phyloP scores from a whole-genome alignment of 2,329 filamentous ascomycete genomes.

The Alternaria arborescens region DNA sequence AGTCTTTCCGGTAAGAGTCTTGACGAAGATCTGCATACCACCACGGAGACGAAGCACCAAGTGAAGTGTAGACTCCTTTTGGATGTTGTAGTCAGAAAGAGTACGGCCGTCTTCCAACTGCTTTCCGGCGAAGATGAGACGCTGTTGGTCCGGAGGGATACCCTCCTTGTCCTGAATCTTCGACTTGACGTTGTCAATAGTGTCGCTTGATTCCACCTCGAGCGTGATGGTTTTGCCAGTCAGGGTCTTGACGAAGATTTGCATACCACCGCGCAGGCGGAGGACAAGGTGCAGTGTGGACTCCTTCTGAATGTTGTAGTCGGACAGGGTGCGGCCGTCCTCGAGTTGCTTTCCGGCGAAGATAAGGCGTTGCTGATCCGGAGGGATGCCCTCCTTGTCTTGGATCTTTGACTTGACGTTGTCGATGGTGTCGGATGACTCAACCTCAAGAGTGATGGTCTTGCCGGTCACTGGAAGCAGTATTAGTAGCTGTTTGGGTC shows the following conservation, averaged over 20 bases:
- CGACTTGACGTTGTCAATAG: slow-evolving; percentile 94
- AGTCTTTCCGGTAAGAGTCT: slow-evolving; percentile 79
- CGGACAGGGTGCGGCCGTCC: slow-evolving; percentile 64
- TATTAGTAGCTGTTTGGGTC: slow-evolving; percentile 27
- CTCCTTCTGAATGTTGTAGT: slow-evolving; percentile 67
- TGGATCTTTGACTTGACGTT: slow-evolving; percentile 59
- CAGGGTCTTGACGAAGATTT: slow-evolving; percentile 71
- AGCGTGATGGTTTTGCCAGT: slow-evolving; percentile 72
- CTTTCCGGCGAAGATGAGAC: slow-evolving; percentile 94
- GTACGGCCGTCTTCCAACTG: slow-evolving; percentile 95
- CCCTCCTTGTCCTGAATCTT: slow-evolving; percentile 99
- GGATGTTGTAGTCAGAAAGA: slow-evolving; percentile 91
- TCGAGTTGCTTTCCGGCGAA: slow-evolving; percentile 68
- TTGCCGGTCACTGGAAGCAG: slow-evolving; percentile 63
- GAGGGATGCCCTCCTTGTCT: slow-evolving; percentile 67
- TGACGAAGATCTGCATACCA: slow-evolving; percentile 71
- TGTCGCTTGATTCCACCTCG: slow-evolving; percentile 77
- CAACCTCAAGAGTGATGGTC: slow-evolving; percentile 59
- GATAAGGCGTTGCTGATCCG: slow-evolving; percentile 66
- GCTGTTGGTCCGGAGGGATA: slow-evolving; percentile 95
- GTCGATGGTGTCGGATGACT: slow-evolving; percentile 53
- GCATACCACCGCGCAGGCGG: slow-evolving; percentile 71
- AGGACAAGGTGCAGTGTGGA: slow-evolving; percentile 78
- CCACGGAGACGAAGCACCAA: slow-evolving; percentile 87
- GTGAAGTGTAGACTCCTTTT: slow-evolving; percentile 89